Conservation (phyloP, 78 protist species). For the Planoprotostelium fungivorum region DNA sequence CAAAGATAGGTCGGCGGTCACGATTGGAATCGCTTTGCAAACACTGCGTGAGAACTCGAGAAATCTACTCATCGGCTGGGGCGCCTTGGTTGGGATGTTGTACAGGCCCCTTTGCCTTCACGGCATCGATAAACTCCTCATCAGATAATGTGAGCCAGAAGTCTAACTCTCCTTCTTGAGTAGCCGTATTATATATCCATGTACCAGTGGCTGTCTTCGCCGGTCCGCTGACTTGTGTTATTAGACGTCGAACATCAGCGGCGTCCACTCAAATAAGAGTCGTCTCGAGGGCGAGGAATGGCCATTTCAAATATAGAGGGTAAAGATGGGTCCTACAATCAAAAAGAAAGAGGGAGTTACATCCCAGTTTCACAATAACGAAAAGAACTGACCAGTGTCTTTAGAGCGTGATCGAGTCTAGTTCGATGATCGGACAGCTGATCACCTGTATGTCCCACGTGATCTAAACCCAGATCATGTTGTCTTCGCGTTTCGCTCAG, state of each 20-base stretch:
- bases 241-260: slow-evolving; percentile 1
- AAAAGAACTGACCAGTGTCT: neutral
- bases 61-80: neutral
- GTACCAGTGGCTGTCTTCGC: neutral
- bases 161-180: neutral
- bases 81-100: neutral
- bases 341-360: neutral
- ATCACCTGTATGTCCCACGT: no score
- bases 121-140: neutral
- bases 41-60: neutral
- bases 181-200: neutral
- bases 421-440: no score
- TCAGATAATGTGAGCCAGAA: neutral
- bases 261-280: neutral
- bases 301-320: neutral
- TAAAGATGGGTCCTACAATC: neutral
- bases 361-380: neutral
- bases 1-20: neutral
- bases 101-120: no score
- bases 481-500: no score
- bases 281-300: slow-evolving; percentile 1
- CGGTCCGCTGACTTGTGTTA: neutral
- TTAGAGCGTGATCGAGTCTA: slow-evolving; percentile 1
- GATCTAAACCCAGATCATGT: no score
- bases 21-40: neutral